A percentile compares a stretch with the other conserved stretches of the same genome.
These are phyloP conservation scores for Laguncularia racemosa DNA, from an alignment of 345 rosid species.

Conservation along the genomic window DNA sequence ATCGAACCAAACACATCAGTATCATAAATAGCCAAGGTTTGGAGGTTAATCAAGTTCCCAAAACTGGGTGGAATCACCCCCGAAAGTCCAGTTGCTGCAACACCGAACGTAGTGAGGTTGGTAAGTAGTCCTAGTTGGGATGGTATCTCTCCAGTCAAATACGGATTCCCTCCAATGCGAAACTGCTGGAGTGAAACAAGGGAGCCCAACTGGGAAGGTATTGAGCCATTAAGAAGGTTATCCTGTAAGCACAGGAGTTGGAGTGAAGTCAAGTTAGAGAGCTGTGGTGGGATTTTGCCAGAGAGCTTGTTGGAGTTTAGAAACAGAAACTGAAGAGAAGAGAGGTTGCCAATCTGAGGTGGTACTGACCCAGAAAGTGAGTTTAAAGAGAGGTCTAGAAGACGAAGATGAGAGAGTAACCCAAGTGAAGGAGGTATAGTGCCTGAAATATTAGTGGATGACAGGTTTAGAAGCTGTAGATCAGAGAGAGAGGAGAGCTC, in stretches of 20 bases:
- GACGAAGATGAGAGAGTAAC: conserved; percentile 53
- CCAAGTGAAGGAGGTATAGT: conserved; percentile 76
- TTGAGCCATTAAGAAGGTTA: conserved; percentile 73
- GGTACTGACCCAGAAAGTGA: conserved; percentile 72
- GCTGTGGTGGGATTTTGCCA: conserved; percentile 59
- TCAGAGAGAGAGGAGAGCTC: conserved; percentile 72
- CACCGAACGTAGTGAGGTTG: conserved; percentile 84
- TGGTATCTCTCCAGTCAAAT: conserved; percentile 72
- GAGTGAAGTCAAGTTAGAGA: conserved; percentile 55
- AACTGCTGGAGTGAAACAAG: conserved; percentile 69
- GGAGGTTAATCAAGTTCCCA: conserved; percentile 78
- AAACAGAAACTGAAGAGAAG: conserved; percentile 78
- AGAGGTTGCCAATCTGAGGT: conserved; percentile 57
- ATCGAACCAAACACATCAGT: conserved; percentile 70
- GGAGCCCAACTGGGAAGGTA: conserved; percentile 76
- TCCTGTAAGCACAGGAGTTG: conserved; percentile 87
- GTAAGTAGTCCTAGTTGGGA: conserved; percentile 58
- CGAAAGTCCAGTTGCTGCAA: conserved; percentile 84
- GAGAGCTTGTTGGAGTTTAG: conserved; percentile 68
- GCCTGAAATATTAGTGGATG: conserved; percentile 85
- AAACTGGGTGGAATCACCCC: conserved; percentile 76
- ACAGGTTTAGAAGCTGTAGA: conserved; percentile 84
- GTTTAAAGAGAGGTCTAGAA: conserved; percentile 91
- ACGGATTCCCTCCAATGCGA: conserved; percentile 84
- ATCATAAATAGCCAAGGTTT: conserved; percentile 82